Percentiles rank a stretch among this genome's conserved stretches.
Conservation (phyloP, 2,329 filamentous ascomycete species). For the Fusarium sp. region DNA sequence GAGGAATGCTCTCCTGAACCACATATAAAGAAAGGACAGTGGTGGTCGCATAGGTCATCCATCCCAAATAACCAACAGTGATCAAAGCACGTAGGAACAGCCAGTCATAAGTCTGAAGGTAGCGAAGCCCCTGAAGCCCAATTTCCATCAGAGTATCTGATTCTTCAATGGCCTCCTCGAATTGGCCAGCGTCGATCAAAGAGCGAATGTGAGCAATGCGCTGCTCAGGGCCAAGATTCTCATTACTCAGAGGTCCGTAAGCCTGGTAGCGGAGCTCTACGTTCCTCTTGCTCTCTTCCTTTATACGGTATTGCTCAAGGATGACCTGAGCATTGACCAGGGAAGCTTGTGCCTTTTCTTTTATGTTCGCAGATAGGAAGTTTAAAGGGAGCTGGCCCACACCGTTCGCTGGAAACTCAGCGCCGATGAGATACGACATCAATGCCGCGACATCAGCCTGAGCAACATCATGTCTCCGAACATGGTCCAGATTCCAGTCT, state of each 20-base stretch:
- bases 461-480: slow-evolving; percentile 87
- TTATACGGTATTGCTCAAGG: slow-evolving; percentile 94
- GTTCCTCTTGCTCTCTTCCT: slow-evolving; percentile 83
- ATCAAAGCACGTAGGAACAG: slow-evolving; percentile 90
- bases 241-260: slow-evolving; percentile 73
- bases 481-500: slow-evolving; percentile 83
- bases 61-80: slow-evolving; percentile 90
- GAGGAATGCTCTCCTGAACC: slow-evolving; percentile 71
- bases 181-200: slow-evolving; percentile 71
- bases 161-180: slow-evolving; percentile 80
- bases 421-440: slow-evolving; percentile 90
- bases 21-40: slow-evolving; percentile 91
- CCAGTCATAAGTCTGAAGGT: slow-evolving; percentile 99
- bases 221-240: slow-evolving; percentile 68
- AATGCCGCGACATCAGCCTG: slow-evolving; percentile 95
- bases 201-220: slow-evolving; percentile 72
- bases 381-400: slow-evolving; percentile 90
- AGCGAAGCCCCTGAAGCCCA: slow-evolving; percentile 83
- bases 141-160: slow-evolving; percentile 79
- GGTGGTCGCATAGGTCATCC: slow-evolving; percentile 91
- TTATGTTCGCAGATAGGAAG: slow-evolving; percentile 75
- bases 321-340: slow-evolving; percentile 87
- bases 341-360: slow-evolving; percentile 83
- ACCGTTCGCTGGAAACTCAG: slow-evolving; percentile 94
- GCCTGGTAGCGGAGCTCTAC: slow-evolving; percentile 80